phyloP scores from a whole-genome alignment of 2,329 filamentous ascomycete genomes.

The Pseudocercospora macadamiae region DNA sequence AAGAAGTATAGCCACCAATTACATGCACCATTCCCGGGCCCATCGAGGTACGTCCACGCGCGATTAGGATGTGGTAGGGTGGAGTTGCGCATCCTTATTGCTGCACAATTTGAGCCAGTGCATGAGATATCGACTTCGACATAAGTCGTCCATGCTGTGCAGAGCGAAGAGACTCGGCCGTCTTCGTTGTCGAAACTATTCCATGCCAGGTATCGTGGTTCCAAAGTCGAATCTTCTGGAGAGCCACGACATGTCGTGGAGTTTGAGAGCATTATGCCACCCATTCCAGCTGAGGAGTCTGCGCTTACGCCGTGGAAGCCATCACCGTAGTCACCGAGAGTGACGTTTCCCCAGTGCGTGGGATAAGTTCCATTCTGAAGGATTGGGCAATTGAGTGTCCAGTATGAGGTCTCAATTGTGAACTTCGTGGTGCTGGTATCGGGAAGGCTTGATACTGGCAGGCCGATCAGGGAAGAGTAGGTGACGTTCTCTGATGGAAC shows the following conservation, averaged over 20 bases:
- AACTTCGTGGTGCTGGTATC: background rate
- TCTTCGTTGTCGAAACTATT: background rate
- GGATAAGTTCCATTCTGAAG: background rate
- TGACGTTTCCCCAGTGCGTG: background rate
- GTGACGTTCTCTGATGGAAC: conserved; percentile 6
- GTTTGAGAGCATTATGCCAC: background rate
- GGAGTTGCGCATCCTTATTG: background rate
- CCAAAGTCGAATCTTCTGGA: background rate
- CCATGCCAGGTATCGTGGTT: conserved; percentile 6
- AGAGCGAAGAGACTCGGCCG: background rate
- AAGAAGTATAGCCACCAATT: conserved; percentile 1
- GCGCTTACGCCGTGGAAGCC: background rate
- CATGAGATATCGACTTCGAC: conserved; percentile 5
- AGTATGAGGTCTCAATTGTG: conserved; percentile 1
- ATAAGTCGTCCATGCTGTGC: conserved; percentile 4
- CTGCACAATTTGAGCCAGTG: background rate
- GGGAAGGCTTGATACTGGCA: background rate
- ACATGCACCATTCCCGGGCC: background rate
- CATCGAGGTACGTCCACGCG: conserved; percentile 9
- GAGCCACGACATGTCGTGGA: background rate
- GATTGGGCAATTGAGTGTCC: conserved; percentile 1
- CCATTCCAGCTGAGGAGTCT: background rate
- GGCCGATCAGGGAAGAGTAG: conserved; percentile 9
- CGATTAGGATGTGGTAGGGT: background rate
- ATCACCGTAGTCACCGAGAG: background rate